phyloP scores from a whole-genome alignment of 306 rosid genomes.

The Prunus davidiana region DNA sequence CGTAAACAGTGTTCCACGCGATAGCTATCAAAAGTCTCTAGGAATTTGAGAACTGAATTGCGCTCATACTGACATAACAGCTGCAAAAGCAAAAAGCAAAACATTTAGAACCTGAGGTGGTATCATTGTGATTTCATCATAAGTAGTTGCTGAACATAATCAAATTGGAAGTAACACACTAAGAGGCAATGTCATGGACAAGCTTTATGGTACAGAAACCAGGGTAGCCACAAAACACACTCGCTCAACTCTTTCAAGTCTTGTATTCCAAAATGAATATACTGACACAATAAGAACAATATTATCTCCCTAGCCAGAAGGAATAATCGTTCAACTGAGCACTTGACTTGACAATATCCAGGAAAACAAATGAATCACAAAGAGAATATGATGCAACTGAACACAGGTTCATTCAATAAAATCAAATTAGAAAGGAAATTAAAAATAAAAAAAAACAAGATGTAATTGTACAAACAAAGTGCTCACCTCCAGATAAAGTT shows the following conservation, averaged over 20 bases:
- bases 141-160: not conserved
- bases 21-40: conserved; percentile 90
- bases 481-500: conserved; percentile 93
- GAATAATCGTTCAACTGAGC: conserved; percentile 8
- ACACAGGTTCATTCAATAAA: conserved; percentile 7
- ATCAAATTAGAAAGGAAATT: not conserved
- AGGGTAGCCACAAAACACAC: not conserved
- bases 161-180: conserved; percentile 1
- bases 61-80: conserved; percentile 81
- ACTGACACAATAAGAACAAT: conserved; percentile 12
- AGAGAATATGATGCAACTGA: conserved; percentile 6
- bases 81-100: conserved; percentile 47
- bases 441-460: conserved; percentile 6
- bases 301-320: conserved; percentile 12
- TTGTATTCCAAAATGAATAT: not conserved
- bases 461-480: conserved; percentile 12
- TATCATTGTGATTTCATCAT: not conserved
- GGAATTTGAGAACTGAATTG: conserved; percentile 83
- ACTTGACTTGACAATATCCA: conserved; percentile 10
- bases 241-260: not conserved
- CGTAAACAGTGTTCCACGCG: conserved; percentile 88
- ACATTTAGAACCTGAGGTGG: conserved; percentile 8
- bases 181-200: not conserved
- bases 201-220: not conserved
- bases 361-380: conserved; percentile 13